These are phyloP conservation scores for Trichophaea hybrida DNA, from an alignment of 2,329 filamentous ascomycete genomes.

Conservation along the genomic window DNA sequence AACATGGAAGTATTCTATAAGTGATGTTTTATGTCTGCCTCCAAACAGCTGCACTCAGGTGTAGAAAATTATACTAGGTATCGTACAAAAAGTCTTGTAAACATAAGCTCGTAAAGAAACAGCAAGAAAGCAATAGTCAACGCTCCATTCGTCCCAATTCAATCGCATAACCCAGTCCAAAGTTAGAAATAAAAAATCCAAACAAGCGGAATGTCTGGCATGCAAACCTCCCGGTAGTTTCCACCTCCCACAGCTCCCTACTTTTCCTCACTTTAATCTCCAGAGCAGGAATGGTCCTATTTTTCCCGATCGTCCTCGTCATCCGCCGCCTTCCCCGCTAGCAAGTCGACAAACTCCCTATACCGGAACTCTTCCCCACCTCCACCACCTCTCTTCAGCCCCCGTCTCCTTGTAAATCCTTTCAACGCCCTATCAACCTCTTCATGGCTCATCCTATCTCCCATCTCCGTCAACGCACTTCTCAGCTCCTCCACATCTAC, in stretches of 20 bases:
- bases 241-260: too few species aligned
- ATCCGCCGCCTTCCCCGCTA: conserved; percentile 24
- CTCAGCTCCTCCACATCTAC: conserved; percentile 70
- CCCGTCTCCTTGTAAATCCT: conserved; percentile 70
- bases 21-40: too few species aligned
- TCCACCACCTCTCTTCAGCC: conserved; percentile 55
- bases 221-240: too few species aligned
- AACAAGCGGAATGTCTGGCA: too few species aligned
- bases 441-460: conserved; percentile 47
- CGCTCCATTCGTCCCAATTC: too few species aligned
- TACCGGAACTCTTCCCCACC: conserved; percentile 81
- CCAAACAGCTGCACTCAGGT: too few species aligned
- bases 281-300: background rate
- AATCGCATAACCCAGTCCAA: too few species aligned
- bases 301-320: conserved; percentile 24
- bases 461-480: conserved; percentile 68
- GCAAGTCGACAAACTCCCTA: conserved; percentile 60
- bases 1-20: too few species aligned
- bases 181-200: too few species aligned
- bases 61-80: background rate
- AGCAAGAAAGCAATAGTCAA: too few species aligned
- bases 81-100: background rate
- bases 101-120: too few species aligned
- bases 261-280: too few species aligned
- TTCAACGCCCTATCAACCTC: conserved; percentile 80